These are phyloP conservation scores for Oryza meyeriana DNA, from an alignment of 176 grass and related monocot genomes.

Conservation along the genomic window DNA sequence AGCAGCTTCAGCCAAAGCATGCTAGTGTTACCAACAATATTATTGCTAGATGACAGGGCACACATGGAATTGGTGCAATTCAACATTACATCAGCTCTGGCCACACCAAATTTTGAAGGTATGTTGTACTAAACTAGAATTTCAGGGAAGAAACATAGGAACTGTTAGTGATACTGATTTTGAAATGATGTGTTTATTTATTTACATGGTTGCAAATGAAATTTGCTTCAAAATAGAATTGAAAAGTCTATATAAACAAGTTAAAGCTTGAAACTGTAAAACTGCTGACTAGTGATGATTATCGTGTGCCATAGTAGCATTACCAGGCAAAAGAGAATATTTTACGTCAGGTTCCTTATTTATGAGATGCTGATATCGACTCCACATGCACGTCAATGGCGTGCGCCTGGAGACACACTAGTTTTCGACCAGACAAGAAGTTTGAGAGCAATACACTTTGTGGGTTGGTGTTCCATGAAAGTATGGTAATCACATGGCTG, in stretches of 20 bases:
- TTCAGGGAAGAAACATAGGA: neutral
- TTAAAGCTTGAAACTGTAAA: neutral
- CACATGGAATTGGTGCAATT: neutral
- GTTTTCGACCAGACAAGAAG: neutral
- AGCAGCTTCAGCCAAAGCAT: slow-evolving; percentile 56
- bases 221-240: neutral
- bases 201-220: neutral
- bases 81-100: neutral
- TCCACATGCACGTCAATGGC: neutral
- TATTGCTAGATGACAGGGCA: slow-evolving; percentile 27
- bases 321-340: neutral
- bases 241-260: slow-evolving; percentile 4
- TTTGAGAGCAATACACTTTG: neutral
- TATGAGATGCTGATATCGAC: neutral
- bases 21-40: slow-evolving; percentile 45
- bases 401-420: neutral
- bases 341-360: neutral
- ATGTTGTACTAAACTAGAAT: neutral
- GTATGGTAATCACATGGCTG: neutral
- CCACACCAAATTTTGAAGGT: neutral
- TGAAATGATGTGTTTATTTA: neutral
- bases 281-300: neutral
- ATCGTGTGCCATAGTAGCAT: neutral
- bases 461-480: neutral
- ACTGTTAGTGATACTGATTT: neutral